Evolutionary conservation across 2,329 filamentous ascomycete species (phyloP).

Genomic region (Botrytis tulipae): DNA sequence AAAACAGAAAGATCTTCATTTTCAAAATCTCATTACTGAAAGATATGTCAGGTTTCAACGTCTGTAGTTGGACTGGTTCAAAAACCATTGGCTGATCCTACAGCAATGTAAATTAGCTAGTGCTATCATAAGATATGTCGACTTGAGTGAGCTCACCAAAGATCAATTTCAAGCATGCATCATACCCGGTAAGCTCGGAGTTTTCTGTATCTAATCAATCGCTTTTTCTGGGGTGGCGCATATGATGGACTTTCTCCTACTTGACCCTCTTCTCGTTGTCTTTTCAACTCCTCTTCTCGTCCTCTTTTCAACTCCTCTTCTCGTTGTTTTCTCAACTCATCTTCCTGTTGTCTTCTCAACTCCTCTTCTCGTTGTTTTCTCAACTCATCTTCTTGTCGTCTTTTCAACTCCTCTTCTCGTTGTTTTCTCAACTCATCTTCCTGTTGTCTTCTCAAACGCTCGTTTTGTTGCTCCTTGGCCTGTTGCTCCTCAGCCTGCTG

Average conservation of each 20-base stretch:
- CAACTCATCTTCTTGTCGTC: background rate
- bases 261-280: background rate
- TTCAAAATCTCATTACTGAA: background rate
- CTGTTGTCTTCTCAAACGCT: background rate
- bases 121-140: background rate
- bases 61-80: background rate
- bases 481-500: no score
- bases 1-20: background rate
- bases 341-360: background rate
- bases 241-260: background rate
- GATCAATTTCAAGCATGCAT: constrained; percentile 1
- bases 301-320: background rate
- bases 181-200: constrained; percentile 8
- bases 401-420: background rate
- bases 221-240: background rate
- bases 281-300: background rate
- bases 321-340: background rate
- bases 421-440: no score
- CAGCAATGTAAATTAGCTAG: background rate
- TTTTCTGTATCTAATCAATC: constrained; percentile 2
- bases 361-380: background rate
- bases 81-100: background rate
- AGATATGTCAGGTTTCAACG: background rate
- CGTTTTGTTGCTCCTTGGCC: background rate
- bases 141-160: background rate